Percentiles rank a stretch among this genome's conserved stretches.
phyloP scores from a whole-genome alignment of 2,329 filamentous ascomycete species.

The Elsinoe ampelina region DNA sequence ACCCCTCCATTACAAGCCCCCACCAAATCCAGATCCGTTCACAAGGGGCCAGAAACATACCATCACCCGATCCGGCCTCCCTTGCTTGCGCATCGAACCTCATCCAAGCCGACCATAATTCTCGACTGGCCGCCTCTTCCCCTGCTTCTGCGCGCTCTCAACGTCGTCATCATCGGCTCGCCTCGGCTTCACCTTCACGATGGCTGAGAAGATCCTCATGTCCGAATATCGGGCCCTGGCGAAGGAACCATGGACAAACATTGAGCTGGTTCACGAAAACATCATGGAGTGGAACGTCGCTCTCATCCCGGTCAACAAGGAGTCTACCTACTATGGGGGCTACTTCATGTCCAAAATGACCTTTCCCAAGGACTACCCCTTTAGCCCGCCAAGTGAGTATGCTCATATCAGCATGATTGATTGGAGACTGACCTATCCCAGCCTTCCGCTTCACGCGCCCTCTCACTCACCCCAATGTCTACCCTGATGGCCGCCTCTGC shows the following conservation, averaged over 20 bases:
- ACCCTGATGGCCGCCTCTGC: conserved; percentile 80
- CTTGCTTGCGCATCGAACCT: too few species aligned
- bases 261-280: conserved; percentile 75
- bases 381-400: conserved; percentile 60
- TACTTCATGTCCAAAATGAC: conserved; percentile 88
- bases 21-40: background rate
- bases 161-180: background rate
- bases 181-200: conserved; percentile 15
- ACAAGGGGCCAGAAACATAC: conserved; percentile 7
- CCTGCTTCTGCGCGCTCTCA: background rate
- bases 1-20: background rate
- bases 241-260: conserved; percentile 89
- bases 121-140: background rate
- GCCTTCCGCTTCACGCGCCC: conserved; percentile 75
- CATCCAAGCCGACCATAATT: too few species aligned
- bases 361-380: conserved; percentile 84
- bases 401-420: background rate
- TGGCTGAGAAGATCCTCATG: conserved; percentile 75
- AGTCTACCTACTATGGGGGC: conserved; percentile 83
- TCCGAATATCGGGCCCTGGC: conserved; percentile 72
- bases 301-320: conserved; percentile 84
- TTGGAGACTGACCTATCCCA: conserved; percentile 18
- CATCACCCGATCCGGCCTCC: background rate
- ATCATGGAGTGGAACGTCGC: conserved; percentile 81
- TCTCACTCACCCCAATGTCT: conserved; percentile 90